These are phyloP conservation scores for Blepharisma undulans DNA, from an alignment of 169 alveolate species.

Conservation along the genomic window DNA sequence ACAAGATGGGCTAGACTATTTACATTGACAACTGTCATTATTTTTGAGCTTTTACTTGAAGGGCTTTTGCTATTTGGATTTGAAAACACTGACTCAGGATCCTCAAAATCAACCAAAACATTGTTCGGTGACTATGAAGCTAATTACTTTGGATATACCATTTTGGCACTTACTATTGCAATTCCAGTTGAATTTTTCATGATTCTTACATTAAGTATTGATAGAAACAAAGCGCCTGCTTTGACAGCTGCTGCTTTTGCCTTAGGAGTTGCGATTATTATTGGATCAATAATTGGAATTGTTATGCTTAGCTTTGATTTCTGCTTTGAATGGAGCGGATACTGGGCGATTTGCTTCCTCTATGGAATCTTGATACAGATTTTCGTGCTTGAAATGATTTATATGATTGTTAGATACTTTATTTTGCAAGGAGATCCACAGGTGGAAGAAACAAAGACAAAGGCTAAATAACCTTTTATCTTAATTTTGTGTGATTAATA, in stretches of 20 bases:
- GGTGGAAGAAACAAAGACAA: too few species aligned
- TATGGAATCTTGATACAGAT: not conserved
- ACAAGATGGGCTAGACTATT: not conserved
- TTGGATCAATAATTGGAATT: not conserved
- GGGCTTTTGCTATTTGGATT: not conserved
- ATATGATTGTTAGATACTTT: not conserved
- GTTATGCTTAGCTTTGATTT: not conserved
- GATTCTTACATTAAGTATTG: not conserved
- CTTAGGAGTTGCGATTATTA: not conserved
- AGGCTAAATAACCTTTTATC: too few species aligned
- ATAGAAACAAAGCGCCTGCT: not conserved
- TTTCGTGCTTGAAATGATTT: not conserved
- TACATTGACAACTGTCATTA: not conserved
- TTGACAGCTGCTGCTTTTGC: not conserved
- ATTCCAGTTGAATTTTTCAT: not conserved
- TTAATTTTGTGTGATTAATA: too few species aligned
- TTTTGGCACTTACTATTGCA: not conserved
- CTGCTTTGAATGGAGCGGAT: not conserved
- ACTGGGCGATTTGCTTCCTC: not conserved
- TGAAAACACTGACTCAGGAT: not conserved
- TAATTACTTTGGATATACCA: constrained; percentile 7
- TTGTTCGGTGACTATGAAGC: not conserved
- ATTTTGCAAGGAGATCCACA: too few species aligned
- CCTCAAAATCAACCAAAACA: not conserved
- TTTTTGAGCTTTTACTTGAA: not conserved